phyloP scores from a whole-genome alignment of 805 yeast genomes.

The Monosporozyma siamensis region DNA sequence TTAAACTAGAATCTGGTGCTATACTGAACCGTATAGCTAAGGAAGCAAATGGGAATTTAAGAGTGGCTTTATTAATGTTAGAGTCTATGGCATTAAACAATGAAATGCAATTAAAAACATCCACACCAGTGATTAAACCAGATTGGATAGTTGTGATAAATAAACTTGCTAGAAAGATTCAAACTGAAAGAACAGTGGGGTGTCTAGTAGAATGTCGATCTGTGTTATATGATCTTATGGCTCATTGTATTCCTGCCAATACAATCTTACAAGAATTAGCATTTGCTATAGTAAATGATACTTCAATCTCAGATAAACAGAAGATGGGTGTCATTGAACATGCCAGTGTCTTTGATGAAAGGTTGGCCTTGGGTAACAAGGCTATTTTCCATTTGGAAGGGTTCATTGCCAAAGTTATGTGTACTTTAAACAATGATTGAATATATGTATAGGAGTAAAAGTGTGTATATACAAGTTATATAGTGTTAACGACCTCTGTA shows the following conservation, averaged over 20 bases:
- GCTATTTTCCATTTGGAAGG: constrained; percentile 94
- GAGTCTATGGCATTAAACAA: constrained; percentile 75
- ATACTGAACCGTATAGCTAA: constrained; percentile 45
- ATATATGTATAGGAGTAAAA: neutral
- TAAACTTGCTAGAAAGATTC: constrained; percentile 51
- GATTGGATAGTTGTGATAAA: constrained; percentile 87
- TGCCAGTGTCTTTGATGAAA: constrained; percentile 70
- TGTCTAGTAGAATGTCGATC: constrained; percentile 48
- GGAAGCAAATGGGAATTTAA: constrained; percentile 57
- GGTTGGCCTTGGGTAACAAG: constrained; percentile 77
- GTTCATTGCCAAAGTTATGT: constrained; percentile 82
- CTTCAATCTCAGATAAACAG: constrained; percentile 17
- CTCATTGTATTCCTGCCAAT: constrained; percentile 90
- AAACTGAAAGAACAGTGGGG: constrained; percentile 55
- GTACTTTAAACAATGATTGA: constrained; percentile 38
- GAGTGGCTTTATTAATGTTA: constrained; percentile 67
- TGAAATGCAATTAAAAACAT: constrained; percentile 37
- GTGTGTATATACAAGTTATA: constrained; percentile 9
- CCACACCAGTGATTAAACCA: constrained; percentile 51
- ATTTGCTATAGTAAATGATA: constrained; percentile 35
- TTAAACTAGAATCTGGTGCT: constrained; percentile 33
- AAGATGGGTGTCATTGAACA: constrained; percentile 44
- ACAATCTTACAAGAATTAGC: constrained; percentile 59
- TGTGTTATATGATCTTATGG: constrained; percentile 67
- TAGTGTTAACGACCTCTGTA: constrained; percentile 49